phyloP scores from a whole-genome alignment of 129 eudicot genomes.

The Centella asiatica region DNA sequence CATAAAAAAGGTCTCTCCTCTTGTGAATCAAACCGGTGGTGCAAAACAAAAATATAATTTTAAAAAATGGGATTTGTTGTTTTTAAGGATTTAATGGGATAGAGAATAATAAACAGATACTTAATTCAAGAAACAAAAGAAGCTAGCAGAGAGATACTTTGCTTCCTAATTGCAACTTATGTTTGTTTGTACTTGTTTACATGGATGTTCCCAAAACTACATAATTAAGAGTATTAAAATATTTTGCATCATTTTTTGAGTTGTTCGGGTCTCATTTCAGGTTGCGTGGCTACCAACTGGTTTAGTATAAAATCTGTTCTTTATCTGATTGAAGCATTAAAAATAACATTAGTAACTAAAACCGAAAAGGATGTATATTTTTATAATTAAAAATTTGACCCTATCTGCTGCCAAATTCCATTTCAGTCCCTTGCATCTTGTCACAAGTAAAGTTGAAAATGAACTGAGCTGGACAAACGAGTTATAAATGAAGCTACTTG shows the following conservation, averaged over 20 bases:
- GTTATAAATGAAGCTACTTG: too few relatives aligned
- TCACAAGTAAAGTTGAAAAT: too few relatives aligned
- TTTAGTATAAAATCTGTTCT: background rate
- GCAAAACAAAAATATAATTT: background rate
- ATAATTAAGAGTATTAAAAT: background rate
- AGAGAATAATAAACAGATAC: background rate
- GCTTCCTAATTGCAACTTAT: conserved; percentile 3
- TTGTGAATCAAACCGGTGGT: background rate
- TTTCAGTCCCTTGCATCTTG: too few relatives aligned
- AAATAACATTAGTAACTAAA: background rate
- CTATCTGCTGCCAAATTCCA: too few relatives aligned
- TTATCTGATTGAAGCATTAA: background rate
- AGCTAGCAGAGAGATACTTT: background rate
- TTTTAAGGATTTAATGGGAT: background rate
- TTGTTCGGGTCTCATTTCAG: background rate
- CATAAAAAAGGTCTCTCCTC: background rate
- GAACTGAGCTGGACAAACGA: too few relatives aligned
- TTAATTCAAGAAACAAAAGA: background rate
- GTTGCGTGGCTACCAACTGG: background rate
- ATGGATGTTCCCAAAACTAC: background rate
- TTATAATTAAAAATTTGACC: too few relatives aligned
- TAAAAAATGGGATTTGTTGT: background rate
- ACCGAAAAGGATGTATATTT: too few relatives aligned
- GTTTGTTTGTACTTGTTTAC: too few relatives aligned
- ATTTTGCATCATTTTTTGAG: background rate